Conservation (phyloP, 176 grass and related monocot genomes). For the Cymbopogon citratus region DNA sequence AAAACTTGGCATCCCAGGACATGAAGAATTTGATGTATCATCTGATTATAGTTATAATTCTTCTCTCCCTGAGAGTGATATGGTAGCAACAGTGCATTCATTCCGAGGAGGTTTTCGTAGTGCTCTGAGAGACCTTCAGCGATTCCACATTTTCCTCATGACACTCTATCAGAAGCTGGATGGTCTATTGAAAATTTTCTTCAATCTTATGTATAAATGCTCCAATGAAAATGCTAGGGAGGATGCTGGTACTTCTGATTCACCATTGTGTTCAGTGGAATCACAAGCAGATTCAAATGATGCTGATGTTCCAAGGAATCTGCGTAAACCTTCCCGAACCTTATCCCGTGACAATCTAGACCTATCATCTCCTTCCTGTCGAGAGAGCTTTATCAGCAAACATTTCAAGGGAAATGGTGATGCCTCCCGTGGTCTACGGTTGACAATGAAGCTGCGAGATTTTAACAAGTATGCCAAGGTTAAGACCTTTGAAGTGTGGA, state of each 20-base stretch:
- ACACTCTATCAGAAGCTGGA: conserved; percentile 88
- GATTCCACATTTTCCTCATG: conserved; percentile 86
- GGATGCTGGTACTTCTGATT: conserved; percentile 51
- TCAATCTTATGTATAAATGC: conserved; percentile 62
- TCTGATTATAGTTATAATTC: conserved; percentile 36
- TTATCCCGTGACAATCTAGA: conserved; percentile 64
- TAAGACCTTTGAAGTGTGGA: conserved; percentile 26
- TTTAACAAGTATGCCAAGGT: conserved; percentile 96
- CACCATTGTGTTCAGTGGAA: conserved; percentile 31
- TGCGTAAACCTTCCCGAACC: conserved; percentile 33
- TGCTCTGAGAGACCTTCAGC: conserved; percentile 73
- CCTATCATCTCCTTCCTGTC: conserved; percentile 45
- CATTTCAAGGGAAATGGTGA: conserved; percentile 62
- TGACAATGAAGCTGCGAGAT: conserved; percentile 85
- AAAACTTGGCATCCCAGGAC: conserved; percentile 66
- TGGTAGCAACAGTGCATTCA: conserved; percentile 48
- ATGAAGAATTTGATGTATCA: conserved; percentile 37
- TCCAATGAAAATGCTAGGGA: conserved; percentile 64
- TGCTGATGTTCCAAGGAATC: conserved; percentile 45
- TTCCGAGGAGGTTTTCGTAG: conserved; percentile 79
- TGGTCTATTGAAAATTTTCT: conserved; percentile 56
- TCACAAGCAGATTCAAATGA: conserved; percentile 42
- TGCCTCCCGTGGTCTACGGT: conserved; percentile 47
- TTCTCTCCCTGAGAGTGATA: conserved; percentile 55
- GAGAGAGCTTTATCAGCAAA: conserved; percentile 58